Conservation (phyloP, 192 early-diverging fungal genomes). For the Backusella luteola region DNA sequence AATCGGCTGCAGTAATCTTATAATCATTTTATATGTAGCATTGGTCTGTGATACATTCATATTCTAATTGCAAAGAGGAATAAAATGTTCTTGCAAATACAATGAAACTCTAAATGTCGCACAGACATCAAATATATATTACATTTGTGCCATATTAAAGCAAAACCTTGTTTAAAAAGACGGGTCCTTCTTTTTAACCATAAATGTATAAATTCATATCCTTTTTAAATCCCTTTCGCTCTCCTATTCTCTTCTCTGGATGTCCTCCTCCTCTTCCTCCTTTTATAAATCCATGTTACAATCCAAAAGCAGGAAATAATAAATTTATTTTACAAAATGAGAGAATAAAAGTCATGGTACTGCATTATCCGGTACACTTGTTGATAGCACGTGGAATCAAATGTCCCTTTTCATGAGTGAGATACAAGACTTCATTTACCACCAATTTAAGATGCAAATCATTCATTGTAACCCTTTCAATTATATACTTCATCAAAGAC, state of each 20-base stretch:
- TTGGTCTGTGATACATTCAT: no score
- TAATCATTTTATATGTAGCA: no score
- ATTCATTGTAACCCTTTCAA: constrained; percentile 22
- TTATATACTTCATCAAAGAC: neutral
- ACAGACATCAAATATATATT: neutral
- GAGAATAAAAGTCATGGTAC: neutral
- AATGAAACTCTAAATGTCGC: neutral
- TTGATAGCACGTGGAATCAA: neutral
- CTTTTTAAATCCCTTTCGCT: neutral
- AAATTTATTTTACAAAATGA: neutral
- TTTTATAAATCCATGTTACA: neutral
- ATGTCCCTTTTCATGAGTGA: constrained; percentile 13
- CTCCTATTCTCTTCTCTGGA: neutral
- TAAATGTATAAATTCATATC: neutral
- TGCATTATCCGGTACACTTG: neutral
- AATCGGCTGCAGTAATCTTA: no score
- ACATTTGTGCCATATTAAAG: neutral
- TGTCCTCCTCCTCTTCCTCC: neutral
- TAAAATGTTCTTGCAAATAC: neutral
- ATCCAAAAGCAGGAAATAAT: neutral
- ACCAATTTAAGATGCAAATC: constrained; percentile 5
- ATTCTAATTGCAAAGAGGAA: no score
- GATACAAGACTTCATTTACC: constrained; percentile 7
- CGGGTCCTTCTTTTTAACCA: neutral
- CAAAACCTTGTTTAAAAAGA: neutral